These are phyloP conservation scores for Dryas integrifolia DNA, from an alignment of 331 rosid species.

Conservation along the genomic window DNA sequence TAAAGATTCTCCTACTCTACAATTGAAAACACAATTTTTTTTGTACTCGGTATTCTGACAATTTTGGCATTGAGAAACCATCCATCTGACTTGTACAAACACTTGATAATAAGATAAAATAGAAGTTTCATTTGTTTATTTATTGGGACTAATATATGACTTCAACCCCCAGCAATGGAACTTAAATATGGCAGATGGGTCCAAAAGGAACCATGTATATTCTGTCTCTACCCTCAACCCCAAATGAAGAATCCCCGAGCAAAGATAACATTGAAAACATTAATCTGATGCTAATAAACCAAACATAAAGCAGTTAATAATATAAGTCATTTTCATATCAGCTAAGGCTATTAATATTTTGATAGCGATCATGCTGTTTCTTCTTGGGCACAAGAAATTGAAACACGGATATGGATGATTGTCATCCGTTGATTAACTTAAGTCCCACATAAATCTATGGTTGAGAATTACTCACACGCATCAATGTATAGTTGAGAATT, in stretches of 20 bases:
- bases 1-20: constrained; percentile 27
- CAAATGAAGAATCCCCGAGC: constrained; percentile 20
- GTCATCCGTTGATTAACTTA: too few relatives aligned
- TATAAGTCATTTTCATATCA: background rate
- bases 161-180: constrained; percentile 24
- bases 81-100: constrained; percentile 39
- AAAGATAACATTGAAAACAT: constrained; percentile 13
- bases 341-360: background rate
- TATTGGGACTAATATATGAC: constrained; percentile 33
- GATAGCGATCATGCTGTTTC: background rate
- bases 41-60: constrained; percentile 23
- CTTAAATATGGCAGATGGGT: constrained; percentile 36
- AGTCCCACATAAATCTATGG: too few relatives aligned
- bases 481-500: too few relatives aligned
- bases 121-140: constrained; percentile 80
- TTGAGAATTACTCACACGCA: too few relatives aligned
- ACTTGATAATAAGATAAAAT: constrained; percentile 58
- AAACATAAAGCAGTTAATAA: background rate
- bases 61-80: constrained; percentile 41
- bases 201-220: constrained; percentile 44
- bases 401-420: background rate
- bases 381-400: background rate
- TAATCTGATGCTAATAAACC: background rate
- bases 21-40: constrained; percentile 16
- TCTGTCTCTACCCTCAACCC: constrained; percentile 38